A percentile compares a stretch with the other conserved stretches of the same genome.
Conservation (phyloP, 805 yeast species). For the Pichia gijzeniarum region DNA sequence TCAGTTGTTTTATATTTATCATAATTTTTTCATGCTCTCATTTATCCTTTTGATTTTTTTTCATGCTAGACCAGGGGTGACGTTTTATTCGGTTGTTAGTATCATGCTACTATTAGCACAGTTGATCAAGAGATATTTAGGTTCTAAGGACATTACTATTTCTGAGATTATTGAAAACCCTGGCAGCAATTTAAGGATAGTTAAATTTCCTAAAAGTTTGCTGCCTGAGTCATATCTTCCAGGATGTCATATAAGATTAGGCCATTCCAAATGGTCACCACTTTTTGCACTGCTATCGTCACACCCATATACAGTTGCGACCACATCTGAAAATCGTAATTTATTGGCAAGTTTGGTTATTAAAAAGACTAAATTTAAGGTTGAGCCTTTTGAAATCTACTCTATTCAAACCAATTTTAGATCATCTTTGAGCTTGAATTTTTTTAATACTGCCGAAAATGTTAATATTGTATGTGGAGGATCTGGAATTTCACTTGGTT, state of each 20-base stretch:
- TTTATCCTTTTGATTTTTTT: conserved; percentile 40
- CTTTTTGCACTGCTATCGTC: conserved; percentile 48
- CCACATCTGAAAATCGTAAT: conserved; percentile 29
- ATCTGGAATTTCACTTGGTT: conserved; percentile 61
- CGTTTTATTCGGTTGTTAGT: conserved; percentile 28
- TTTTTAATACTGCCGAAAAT: conserved; percentile 43
- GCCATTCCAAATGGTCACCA: conserved; percentile 32
- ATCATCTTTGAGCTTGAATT: conserved; percentile 39
- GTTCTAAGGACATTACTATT: conserved; percentile 18
- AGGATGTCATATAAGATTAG: conserved; percentile 54
- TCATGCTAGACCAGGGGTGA: conserved; percentile 71
- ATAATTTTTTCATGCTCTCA: conserved; percentile 43
- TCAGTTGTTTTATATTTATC: conserved; percentile 48
- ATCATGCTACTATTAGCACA: conserved; percentile 32
- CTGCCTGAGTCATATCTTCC: conserved; percentile 31
- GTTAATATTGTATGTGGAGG: conserved; percentile 63
- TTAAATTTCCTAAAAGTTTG: conserved; percentile 17
- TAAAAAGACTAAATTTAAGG: conserved; percentile 34
- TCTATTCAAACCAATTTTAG: conserved; percentile 35
- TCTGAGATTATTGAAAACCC: conserved; percentile 16
- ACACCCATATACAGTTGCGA: conserved; percentile 63
- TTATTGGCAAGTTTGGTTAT: conserved; percentile 38
- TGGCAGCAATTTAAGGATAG: conserved; percentile 11
- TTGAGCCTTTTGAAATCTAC: conserved; percentile 29
- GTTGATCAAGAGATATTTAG: conserved; percentile 28